Evolutionary conservation across 2,329 filamentous ascomycete genomes (phyloP).

Genomic region (Beauveria pseudobassiana): DNA sequence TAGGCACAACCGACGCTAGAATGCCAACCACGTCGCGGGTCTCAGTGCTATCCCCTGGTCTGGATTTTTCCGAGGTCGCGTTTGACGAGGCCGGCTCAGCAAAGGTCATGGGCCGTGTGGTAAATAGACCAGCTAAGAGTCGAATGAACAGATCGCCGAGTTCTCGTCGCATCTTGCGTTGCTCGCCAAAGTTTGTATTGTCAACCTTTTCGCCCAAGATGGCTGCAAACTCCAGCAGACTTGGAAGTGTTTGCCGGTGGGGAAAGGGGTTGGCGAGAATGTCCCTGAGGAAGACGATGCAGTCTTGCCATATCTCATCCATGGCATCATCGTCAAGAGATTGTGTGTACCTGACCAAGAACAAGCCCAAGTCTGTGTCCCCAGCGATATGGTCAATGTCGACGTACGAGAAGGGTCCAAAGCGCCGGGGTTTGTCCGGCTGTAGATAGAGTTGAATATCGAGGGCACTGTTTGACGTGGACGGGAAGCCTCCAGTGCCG

Average conservation of each 20-base stretch:
- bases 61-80: constrained; percentile 30
- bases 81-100: constrained; percentile 41
- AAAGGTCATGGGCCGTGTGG: constrained; percentile 72
- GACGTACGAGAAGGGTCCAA: constrained; percentile 77
- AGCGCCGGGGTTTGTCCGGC: constrained; percentile 76
- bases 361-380: constrained; percentile 78
- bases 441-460: constrained; percentile 94
- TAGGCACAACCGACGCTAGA: constrained; percentile 69
- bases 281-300: constrained; percentile 82
- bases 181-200: constrained; percentile 95
- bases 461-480: constrained; percentile 89
- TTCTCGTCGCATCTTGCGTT: constrained; percentile 84
- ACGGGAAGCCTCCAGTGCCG: constrained; percentile 83
- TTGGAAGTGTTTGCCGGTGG: constrained; percentile 81
- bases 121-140: constrained; percentile 88
- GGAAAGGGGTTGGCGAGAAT: constrained; percentile 90
- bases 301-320: constrained; percentile 97
- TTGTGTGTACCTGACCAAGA: constrained; percentile 81
- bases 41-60: constrained; percentile 35
- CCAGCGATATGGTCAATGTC: constrained; percentile 76
- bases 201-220: constrained; percentile 92
- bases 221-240: constrained; percentile 79
- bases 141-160: constrained; percentile 83
- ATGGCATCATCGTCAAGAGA: constrained; percentile 94
- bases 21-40: constrained; percentile 74